Evolutionary conservation across 179 eudicot species (phyloP).

Genomic region (Pouteria campechiana): DNA sequence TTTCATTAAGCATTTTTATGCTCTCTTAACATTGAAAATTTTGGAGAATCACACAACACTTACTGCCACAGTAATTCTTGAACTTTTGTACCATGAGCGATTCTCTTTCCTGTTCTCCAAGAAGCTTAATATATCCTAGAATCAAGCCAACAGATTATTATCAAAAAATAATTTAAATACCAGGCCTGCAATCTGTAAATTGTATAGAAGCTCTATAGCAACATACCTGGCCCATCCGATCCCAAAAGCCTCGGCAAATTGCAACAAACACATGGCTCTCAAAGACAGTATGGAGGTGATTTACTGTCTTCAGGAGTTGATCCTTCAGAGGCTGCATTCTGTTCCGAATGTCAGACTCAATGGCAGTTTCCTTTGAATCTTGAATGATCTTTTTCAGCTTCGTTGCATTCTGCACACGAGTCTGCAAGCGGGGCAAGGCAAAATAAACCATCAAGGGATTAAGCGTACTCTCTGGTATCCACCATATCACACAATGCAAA

Average conservation of each 20-base stretch:
- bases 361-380: slow-evolving; percentile 52
- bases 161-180: not conserved
- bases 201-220: too few species aligned
- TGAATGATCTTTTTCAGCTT: slow-evolving; percentile 73
- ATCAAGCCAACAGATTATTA: slow-evolving; percentile 1
- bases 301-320: slow-evolving; percentile 41
- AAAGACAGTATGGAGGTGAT: slow-evolving; percentile 49
- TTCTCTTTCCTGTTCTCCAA: slow-evolving; percentile 76
- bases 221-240: slow-evolving; percentile 55
- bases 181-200: not conserved
- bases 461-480: not conserved
- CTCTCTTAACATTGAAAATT: too few species aligned
- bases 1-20: too few species aligned
- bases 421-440: slow-evolving; percentile 19
- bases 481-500: too few species aligned
- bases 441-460: not conserved
- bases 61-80: slow-evolving; percentile 69
- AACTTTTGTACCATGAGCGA: slow-evolving; percentile 67
- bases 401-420: slow-evolving; percentile 48
- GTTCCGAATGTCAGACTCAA: slow-evolving; percentile 52
- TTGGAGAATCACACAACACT: slow-evolving; percentile 11
- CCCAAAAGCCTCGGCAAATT: slow-evolving; percentile 71
- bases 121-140: slow-evolving; percentile 67
- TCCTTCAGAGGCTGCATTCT: slow-evolving; percentile 64
- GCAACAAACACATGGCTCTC: slow-evolving; percentile 50